A percentile compares a stretch with the other conserved stretches of the same genome.
These are phyloP conservation scores for Pyrus hybrid DNA, from an alignment of 331 rosid genomes.

Conservation along the genomic window DNA sequence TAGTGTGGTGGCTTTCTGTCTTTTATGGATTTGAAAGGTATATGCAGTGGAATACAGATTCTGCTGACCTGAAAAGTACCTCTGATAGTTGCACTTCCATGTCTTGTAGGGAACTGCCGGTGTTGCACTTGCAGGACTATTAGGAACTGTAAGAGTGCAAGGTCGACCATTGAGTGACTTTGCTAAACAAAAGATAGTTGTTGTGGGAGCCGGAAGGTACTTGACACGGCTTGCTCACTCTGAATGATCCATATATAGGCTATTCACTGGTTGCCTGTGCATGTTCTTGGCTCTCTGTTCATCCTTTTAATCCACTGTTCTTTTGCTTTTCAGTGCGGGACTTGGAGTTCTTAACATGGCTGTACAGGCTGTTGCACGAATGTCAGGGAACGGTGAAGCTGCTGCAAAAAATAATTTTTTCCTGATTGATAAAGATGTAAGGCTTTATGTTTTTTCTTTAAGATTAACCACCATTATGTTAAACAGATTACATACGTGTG, in stretches of 20 bases:
- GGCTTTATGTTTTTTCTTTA: slow-evolving; percentile 7
- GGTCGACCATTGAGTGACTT: slow-evolving; percentile 82
- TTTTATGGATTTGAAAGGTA: slow-evolving; percentile 8
- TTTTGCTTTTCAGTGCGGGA: slow-evolving; percentile 77
- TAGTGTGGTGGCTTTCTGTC: slow-evolving; percentile 7
- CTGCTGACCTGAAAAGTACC: not conserved
- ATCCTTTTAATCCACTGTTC: slow-evolving; percentile 7
- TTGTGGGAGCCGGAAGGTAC: slow-evolving; percentile 99
- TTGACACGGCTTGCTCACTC: not conserved
- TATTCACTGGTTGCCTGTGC: slow-evolving; percentile 17
- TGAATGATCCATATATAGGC: slow-evolving; percentile 6
- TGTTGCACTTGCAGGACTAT: slow-evolving; percentile 96
- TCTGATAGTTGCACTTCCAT: slow-evolving; percentile 16
- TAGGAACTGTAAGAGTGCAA: slow-evolving; percentile 94
- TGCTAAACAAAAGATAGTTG: slow-evolving; percentile 84
- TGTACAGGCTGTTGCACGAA: slow-evolving; percentile 69
- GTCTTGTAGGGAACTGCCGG: slow-evolving; percentile 91
- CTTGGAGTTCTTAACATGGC: slow-evolving; percentile 90
- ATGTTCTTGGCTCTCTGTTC: slow-evolving; percentile 10
- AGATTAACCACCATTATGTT: not conserved
- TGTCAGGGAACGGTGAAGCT: slow-evolving; percentile 51
- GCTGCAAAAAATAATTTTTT: slow-evolving; percentile 63
- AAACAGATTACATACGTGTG: not conserved
- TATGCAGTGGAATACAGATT: not conserved
- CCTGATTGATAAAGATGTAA: slow-evolving; percentile 83